Percentiles rank a stretch among this genome's conserved stretches.
These are phyloP conservation scores for Populus deltoides DNA, from an alignment of 345 rosid species.

Conservation along the genomic window DNA sequence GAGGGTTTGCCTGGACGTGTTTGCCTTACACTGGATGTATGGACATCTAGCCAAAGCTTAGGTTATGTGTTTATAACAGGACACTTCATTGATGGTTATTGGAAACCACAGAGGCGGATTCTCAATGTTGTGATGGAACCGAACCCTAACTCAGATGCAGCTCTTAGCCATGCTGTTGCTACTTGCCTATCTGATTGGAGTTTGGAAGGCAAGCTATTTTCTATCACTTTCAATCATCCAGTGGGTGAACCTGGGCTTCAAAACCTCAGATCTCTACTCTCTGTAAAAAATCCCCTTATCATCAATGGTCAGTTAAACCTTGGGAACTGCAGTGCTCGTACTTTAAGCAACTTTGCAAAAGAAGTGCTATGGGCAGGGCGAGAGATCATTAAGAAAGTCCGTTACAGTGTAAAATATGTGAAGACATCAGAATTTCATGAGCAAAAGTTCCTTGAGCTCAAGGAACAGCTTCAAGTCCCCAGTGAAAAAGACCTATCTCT, in stretches of 20 bases:
- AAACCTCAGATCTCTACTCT: conserved; percentile 62
- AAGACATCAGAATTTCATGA: conserved; percentile 80
- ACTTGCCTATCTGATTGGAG: conserved; percentile 83
- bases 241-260: conserved; percentile 53
- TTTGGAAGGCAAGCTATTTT: conserved; percentile 75
- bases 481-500: conserved; percentile 60
- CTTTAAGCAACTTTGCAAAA: conserved; percentile 56
- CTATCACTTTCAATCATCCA: conserved; percentile 60
- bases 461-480: conserved; percentile 84
- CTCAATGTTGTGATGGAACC: conserved; percentile 91
- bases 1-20: conserved; percentile 75
- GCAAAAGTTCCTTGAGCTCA: conserved; percentile 84
- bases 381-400: conserved; percentile 62
- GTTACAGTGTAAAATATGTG: conserved; percentile 79
- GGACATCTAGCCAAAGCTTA: conserved; percentile 65
- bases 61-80: conserved; percentile 76
- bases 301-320: conserved; percentile 77
- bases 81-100: conserved; percentile 72
- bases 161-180: conserved; percentile 76
- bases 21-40: conserved; percentile 67
- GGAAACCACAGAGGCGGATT: conserved; percentile 72
- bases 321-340: conserved; percentile 61
- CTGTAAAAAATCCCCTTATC: conserved; percentile 62
- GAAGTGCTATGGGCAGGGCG: conserved; percentile 53
- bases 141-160: conserved; percentile 61